Evolutionary conservation across 768 basidiomycete species (phyloP), one percentile per base, ranked within the genome.

Genomic region (Polyporus arcularius): DNA sequence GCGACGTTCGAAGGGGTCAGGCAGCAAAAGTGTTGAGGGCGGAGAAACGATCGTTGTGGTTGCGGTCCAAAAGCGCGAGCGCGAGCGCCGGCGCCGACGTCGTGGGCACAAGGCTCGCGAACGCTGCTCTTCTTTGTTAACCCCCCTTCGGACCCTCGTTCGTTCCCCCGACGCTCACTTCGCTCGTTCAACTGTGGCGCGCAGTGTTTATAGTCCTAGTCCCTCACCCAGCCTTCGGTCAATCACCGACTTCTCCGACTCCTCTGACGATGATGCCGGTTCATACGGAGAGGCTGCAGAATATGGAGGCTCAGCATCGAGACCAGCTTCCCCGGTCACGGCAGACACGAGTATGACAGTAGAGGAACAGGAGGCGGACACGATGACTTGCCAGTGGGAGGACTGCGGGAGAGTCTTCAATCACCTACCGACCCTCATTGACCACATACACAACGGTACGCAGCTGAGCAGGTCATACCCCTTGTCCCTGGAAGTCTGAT

Each of bases 351-450:
- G 35, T 62, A 71, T 59, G 53, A 45, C 16, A 68, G 67, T 31
- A 39, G 63, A 55, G 56, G 67, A 60, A 43, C 62, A 62, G 48
- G 67, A 69, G 41, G 79, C 74, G 12, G 89, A 90, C 68, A 85
- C 82, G 30, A 88, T 86, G 62, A 85, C 82, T 31, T 96, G 94
- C 75, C 83, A 83, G 55, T 96, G 94, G 94, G 89, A 88, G 38
- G 87, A 86, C 60, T 96, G 94, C 69, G 85, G 86, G 2, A 67
- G 76, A 41, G 81, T 87, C n/a, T 94, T 88, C 68, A 85, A 83
- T 11, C 84, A 91, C 69, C 77, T 93, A 16, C 85, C 82, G 16
- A 85, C 85, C 4, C 78, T 96, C 58, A 91, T 95, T 61, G 85
- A 87, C 30, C 94, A 96, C 70, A 86, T 96, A 31, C 90, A 93